These are phyloP conservation scores for Mycena albidolilacea DNA, from an alignment of 768 basidiomycete genomes.

Conservation along the genomic window DNA sequence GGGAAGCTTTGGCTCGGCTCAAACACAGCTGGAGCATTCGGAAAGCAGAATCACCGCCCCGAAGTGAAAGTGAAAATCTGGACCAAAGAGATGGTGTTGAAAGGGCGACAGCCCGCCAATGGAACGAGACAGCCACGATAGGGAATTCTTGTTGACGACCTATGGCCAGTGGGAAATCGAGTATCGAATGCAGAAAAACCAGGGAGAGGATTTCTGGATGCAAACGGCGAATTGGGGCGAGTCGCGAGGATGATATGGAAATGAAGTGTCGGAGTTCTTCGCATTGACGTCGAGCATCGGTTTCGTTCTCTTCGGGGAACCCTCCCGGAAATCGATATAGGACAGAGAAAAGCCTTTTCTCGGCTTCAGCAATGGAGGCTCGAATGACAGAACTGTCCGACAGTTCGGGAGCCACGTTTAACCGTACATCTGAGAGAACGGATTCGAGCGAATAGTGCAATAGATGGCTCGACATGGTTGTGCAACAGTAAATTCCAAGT, in stretches of 20 bases:
- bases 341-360: background rate
- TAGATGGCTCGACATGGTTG: background rate
- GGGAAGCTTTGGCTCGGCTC: background rate
- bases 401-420: background rate
- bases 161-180: background rate
- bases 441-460: background rate
- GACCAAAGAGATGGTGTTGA: constrained; percentile 9
- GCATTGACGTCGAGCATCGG: no score
- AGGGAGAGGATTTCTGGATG: constrained; percentile 13
- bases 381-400: background rate
- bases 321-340: no score
- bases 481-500: background rate
- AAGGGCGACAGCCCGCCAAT: constrained; percentile 1
- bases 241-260: background rate
- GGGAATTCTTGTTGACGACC: background rate
- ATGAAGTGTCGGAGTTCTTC: background rate
- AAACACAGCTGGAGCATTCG: constrained; percentile 3
- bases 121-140: constrained; percentile 8
- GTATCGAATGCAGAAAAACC: background rate
- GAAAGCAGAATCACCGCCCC: background rate
- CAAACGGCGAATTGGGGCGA: constrained; percentile 17
- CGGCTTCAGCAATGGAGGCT: background rate
- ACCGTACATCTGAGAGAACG: background rate
- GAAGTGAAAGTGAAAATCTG: constrained; percentile 2
- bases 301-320: no score